phyloP scores from a whole-genome alignment of 106 monocot genomes.

The Posidonia australis region DNA sequence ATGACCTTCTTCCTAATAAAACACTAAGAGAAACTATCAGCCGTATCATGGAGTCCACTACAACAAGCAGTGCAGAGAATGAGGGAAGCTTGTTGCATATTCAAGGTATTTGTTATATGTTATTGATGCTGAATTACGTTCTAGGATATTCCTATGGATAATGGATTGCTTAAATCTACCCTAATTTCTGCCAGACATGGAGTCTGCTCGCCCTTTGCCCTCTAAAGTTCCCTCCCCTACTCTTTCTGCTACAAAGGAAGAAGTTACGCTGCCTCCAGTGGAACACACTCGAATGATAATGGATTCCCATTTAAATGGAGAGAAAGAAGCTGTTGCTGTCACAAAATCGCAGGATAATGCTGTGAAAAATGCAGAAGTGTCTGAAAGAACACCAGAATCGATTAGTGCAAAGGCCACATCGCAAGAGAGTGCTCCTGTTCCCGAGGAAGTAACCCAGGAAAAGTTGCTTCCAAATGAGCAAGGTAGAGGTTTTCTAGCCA shows the following conservation, averaged over 20 bases:
- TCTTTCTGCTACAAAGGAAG: conserved; percentile 46
- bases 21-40: conserved; percentile 86
- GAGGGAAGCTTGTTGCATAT: conserved; percentile 63
- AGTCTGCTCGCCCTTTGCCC: conserved; percentile 39
- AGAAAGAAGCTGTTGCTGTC: conserved; percentile 15
- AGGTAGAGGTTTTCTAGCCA: conserved; percentile 17
- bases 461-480: conserved; percentile 45
- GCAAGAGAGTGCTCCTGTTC: conserved; percentile 31
- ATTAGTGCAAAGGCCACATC: conserved; percentile 32
- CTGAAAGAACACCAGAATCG: conserved; percentile 39
- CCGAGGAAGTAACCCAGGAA: conserved; percentile 51
- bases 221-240: conserved; percentile 51
- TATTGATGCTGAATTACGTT: background rate
- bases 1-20: conserved; percentile 93
- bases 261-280: conserved; percentile 4
- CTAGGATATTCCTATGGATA: too few relatives aligned
- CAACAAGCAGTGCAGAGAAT: conserved; percentile 93
- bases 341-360: conserved; percentile 29
- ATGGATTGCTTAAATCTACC: background rate
- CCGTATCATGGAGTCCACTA: conserved; percentile 58
- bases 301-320: conserved; percentile 25
- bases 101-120: conserved; percentile 40
- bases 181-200: conserved; percentile 41
- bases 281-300: conserved; percentile 17
- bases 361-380: conserved; percentile 13